A percentile compares a stretch with the other conserved stretches of the same genome.
These are phyloP conservation scores for Suillus subluteus DNA, from an alignment of 768 basidiomycete genomes.

Conservation along the genomic window DNA sequence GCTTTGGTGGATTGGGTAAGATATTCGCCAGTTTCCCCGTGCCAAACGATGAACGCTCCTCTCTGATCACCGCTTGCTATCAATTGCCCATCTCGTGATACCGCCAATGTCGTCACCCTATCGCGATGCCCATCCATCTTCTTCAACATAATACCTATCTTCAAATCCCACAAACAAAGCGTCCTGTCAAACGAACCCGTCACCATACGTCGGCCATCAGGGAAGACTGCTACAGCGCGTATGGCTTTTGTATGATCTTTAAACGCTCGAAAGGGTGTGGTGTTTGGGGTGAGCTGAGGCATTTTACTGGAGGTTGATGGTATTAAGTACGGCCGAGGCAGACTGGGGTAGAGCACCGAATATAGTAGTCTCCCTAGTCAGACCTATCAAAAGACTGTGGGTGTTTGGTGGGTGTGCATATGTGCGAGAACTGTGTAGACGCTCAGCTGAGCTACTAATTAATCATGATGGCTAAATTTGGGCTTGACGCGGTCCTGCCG, in stretches of 20 bases:
- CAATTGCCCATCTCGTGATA: neutral
- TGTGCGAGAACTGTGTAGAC: too few relatives aligned
- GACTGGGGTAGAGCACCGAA: neutral
- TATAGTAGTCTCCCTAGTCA: too few relatives aligned
- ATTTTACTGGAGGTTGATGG: neutral
- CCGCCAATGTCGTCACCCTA: neutral
- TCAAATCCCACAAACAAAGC: conserved; percentile 4
- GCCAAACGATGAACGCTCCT: neutral
- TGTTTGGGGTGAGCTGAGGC: neutral
- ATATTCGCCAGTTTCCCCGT: neutral
- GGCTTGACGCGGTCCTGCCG: too few relatives aligned
- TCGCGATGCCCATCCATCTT: conserved; percentile 57
- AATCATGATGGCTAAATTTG: too few relatives aligned
- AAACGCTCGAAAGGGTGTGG: neutral
- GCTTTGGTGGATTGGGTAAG: neutral
- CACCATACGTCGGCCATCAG: conserved; percentile 3
- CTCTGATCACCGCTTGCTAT: neutral
- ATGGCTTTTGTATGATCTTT: neutral
- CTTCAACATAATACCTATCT: neutral
- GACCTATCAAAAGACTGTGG: too few relatives aligned
- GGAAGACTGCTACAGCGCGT: neutral
- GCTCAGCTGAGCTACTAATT: too few relatives aligned
- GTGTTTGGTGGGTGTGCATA: too few relatives aligned
- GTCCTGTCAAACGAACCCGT: conserved; percentile 1
- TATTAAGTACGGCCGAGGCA: neutral